These are phyloP conservation scores for Lentithecium fluviatile DNA, from an alignment of 495 filamentous ascomycete genomes.

Conservation along the genomic window DNA sequence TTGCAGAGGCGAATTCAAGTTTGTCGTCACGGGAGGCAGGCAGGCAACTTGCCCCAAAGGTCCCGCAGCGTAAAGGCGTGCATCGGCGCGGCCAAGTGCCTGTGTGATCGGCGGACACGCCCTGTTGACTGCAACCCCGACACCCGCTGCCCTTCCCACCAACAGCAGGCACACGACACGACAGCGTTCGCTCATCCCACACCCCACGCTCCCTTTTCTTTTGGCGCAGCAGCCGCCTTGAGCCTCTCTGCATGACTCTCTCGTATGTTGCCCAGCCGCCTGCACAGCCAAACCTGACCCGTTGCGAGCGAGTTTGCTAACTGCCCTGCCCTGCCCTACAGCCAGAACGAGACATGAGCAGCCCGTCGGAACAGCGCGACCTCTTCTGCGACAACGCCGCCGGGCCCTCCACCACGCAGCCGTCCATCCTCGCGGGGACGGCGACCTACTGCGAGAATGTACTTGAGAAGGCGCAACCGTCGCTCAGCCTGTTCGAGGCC, in stretches of 20 bases:
- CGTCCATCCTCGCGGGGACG: constrained; percentile 4
- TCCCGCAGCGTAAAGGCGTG: too few species aligned
- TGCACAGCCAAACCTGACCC: constrained; percentile 35
- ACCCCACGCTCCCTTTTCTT: constrained; percentile 13
- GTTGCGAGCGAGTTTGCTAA: constrained; percentile 31
- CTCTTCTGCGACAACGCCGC: constrained; percentile 23
- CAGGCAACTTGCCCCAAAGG: too few species aligned
- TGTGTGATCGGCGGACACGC: not conserved
- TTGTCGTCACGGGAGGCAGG: too few species aligned
- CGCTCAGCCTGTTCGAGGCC: constrained; percentile 47
- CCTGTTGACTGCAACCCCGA: not conserved
- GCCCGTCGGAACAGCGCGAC: constrained; percentile 4
- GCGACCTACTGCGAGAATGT: not conserved
- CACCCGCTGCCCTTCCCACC: not conserved
- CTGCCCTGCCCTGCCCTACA: constrained; percentile 26
- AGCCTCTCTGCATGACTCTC: constrained; percentile 29
- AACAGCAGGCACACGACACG: constrained; percentile 26
- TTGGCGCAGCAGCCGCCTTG: constrained; percentile 29
- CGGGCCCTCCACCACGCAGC: constrained; percentile 9
- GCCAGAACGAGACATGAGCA: constrained; percentile 32
- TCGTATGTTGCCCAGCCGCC: constrained; percentile 33
- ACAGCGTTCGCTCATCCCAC: constrained; percentile 4
- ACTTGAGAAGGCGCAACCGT: not conserved
- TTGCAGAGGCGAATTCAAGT: too few species aligned
- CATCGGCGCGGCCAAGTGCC: too few species aligned